Evolutionary conservation across 2,329 filamentous ascomycete species (phyloP).

Genomic region (Ophiostoma populinum): DNA sequence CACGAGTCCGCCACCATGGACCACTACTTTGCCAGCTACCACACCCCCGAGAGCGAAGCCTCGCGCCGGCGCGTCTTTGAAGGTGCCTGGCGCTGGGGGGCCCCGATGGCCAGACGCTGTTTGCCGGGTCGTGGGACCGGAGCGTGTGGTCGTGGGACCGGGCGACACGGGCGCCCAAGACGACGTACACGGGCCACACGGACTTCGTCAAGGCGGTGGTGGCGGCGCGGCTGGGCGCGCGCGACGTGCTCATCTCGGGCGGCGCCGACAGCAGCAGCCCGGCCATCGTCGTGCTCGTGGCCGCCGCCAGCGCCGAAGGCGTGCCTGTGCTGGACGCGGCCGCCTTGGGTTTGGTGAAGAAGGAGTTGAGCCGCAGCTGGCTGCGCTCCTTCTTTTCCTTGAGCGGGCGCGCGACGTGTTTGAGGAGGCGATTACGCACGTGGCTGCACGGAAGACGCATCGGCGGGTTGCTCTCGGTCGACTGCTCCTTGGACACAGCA

Average conservation of each 20-base stretch:
- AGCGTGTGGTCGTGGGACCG: constrained; percentile 72
- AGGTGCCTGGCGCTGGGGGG: constrained; percentile 57
- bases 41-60: too few species aligned
- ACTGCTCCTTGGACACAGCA: constrained; percentile 93
- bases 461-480: constrained; percentile 78
- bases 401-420: constrained; percentile 21
- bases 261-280: constrained; percentile 66
- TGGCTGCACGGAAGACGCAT: constrained; percentile 97
- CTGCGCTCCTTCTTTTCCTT: constrained; percentile 33
- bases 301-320: background rate
- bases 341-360: constrained; percentile 22
- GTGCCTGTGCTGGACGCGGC: background rate
- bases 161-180: constrained; percentile 32
- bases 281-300: constrained; percentile 51
- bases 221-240: constrained; percentile 40
- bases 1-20: too few species aligned
- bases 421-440: too few species aligned
- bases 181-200: constrained; percentile 55
- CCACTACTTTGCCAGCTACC: too few species aligned
- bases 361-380: constrained; percentile 28
- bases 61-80: too few species aligned
- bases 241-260: constrained; percentile 52
- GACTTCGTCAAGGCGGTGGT: constrained; percentile 84
- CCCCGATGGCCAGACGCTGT: constrained; percentile 40
- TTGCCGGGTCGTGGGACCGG: constrained; percentile 91